Conservation (phyloP, 108 stramenopile genomes). For the Fistulifera pelliculosa region DNA sequence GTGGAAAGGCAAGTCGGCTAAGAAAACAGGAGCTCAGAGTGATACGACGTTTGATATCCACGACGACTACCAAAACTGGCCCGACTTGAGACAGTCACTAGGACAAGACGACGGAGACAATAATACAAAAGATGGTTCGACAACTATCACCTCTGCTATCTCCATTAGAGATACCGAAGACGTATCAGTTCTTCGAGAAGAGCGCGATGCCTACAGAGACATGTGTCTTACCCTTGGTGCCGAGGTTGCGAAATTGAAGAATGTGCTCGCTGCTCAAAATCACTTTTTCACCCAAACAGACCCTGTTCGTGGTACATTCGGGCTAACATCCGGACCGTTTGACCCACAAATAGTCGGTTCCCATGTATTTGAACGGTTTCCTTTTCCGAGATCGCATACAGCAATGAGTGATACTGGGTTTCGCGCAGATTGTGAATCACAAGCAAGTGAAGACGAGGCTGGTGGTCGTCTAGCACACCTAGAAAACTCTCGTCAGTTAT, state of each 20-base stretch:
- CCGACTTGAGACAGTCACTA: slow-evolving; percentile 4
- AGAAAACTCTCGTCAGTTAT: no score
- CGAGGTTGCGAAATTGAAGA: slow-evolving; percentile 73
- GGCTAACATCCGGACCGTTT: neutral
- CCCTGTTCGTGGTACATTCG: neutral
- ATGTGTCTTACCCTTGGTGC: slow-evolving; percentile 76
- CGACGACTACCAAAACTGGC: slow-evolving; percentile 15
- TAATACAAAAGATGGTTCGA: slow-evolving; percentile 50
- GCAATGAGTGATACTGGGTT: slow-evolving; percentile 85
- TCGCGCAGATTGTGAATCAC: slow-evolving; percentile 49
- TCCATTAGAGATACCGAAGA: slow-evolving; percentile 54
- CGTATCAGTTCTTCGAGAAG: slow-evolving; percentile 44
- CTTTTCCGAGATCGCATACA: slow-evolving; percentile 24
- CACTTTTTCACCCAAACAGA: slow-evolving; percentile 14
- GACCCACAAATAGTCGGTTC: slow-evolving; percentile 4
- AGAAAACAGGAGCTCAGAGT: slow-evolving; percentile 18
- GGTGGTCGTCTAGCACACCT: slow-evolving; percentile 13
- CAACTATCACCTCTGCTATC: slow-evolving; percentile 62
- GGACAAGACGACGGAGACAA: slow-evolving; percentile 24
- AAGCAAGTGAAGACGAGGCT: slow-evolving; percentile 67
- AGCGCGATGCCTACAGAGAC: slow-evolving; percentile 66
- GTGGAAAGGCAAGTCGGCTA: no score
- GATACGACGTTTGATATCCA: slow-evolving; percentile 49
- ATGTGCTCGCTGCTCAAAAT: slow-evolving; percentile 57
- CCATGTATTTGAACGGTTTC: neutral